phyloP scores from a whole-genome alignment of 2,329 filamentous ascomycete species.

The Verticillium longisporum region DNA sequence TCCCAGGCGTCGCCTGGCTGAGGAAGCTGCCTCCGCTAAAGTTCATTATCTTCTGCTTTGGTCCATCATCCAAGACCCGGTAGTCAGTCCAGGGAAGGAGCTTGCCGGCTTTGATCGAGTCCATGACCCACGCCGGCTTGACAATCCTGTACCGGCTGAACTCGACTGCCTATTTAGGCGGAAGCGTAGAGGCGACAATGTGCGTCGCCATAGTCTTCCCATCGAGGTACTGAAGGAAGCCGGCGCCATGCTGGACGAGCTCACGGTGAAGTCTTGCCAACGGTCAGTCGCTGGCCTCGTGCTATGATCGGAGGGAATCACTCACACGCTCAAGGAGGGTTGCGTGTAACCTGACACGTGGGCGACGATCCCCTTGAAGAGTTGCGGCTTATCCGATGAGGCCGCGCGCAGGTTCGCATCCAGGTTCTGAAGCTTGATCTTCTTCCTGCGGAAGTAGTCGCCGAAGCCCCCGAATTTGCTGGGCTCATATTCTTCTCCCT shows the following conservation, averaged over 20 bases:
- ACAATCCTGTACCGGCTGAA: conserved; percentile 85
- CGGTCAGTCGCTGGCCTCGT: not conserved
- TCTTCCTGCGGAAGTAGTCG: conserved; percentile 93
- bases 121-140: conserved; percentile 89
- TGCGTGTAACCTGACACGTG: conserved; percentile 97
- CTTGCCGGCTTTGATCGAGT: conserved; percentile 75
- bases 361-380: conserved; percentile 86
- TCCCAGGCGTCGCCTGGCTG: conserved; percentile 55
- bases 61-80: conserved; percentile 76
- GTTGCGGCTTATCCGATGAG: conserved; percentile 64
- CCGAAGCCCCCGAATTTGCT: conserved; percentile 84
- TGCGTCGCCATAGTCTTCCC: conserved; percentile 93
- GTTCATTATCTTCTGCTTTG: conserved; percentile 69
- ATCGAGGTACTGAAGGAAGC: conserved; percentile 90
- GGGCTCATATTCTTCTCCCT: conserved; percentile 82
- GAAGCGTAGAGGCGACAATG: conserved; percentile 84
- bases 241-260: conserved; percentile 88
- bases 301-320: not conserved
- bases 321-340: conserved; percentile 73
- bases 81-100: conserved; percentile 83
- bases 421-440: conserved; percentile 92
- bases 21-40: conserved; percentile 58
- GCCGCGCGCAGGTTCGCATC: conserved; percentile 72
- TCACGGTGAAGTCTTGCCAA: conserved; percentile 62
- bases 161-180: conserved; percentile 88